Evolutionary conservation across 2,329 filamentous ascomycete genomes (phyloP), one percentile per base, ranked within the genome.

Genomic region (Neodidymelliopsis sp.): DNA sequence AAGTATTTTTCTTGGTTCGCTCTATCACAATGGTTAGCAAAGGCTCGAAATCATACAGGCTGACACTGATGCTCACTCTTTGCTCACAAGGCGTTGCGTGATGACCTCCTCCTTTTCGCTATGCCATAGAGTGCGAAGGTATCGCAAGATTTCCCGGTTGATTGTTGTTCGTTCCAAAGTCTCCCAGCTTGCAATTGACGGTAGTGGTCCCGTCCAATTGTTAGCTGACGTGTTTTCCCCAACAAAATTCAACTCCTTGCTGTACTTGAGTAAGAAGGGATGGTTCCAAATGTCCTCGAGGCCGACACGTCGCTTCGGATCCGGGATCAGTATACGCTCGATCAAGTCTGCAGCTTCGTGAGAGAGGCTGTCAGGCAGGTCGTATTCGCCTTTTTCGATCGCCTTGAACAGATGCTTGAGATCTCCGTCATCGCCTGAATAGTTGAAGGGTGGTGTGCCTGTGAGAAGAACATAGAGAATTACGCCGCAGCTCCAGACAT

Each of bases 1-100:
- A 97, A 97, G 59, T 93, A 82, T 67, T 96, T 96, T 68, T 97
- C 91, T 45, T 96, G 90, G 57, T 96, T 97, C 4, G 84, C 79
- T 56, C 89, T 93, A 50, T 24, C 18, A 23, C n/a, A 29, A 34
- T 30, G 23, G n/a, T 47, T 29, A 53, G 43, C 46, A 30, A 24
- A 23, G 6, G 12, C 10, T 9, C 11, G 9, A 31, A 19, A 24
- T 9, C 27, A 4, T 10, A 30, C n/a, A 3, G 23, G 5, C 16
- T 11, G 19, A 28, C 12, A 3, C 24, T 10, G 8, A 5, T 15
- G 60, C 71, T 70, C 70, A 74, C 60, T 79, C 76, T 31, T 72
- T 63, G 58, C 71, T 77, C 42, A 77, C 59, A n/a, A 97, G 79
- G 63, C 85, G 87, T 45, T 84, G 77, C 18, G 88, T 80, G 16